Conservation (phyloP, 2,329 filamentous ascomycete genomes). For the Pyrenophora graminea region DNA sequence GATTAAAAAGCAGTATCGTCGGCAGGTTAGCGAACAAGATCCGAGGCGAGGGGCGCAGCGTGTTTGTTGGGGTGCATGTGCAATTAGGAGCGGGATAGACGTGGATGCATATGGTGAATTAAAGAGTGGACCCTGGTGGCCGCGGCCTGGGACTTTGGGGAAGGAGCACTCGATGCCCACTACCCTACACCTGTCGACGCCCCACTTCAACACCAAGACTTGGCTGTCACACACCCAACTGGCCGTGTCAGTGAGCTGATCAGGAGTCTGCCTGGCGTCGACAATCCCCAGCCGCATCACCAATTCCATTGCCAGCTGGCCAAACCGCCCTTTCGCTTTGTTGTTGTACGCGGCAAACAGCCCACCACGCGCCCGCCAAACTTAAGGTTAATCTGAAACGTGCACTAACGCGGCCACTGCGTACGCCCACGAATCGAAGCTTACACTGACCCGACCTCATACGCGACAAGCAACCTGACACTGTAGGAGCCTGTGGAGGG, state of each 20-base stretch:
- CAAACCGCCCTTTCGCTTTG: neutral
- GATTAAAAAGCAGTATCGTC: constrained; percentile 9
- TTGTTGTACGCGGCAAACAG: constrained; percentile 12
- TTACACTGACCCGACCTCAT: neutral
- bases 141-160: constrained; percentile 9
- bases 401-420: constrained; percentile 16
- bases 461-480: neutral
- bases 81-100: constrained; percentile 16
- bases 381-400: constrained; percentile 25
- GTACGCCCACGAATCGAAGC: constrained; percentile 7
- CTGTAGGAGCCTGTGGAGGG: neutral
- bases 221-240: neutral
- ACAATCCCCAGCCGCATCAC: neutral
- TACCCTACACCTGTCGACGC: constrained; percentile 4
- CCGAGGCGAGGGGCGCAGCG: neutral
- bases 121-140: constrained; percentile 14
- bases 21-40: constrained; percentile 2
- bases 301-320: constrained; percentile 13
- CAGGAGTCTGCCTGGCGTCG: constrained; percentile 5
- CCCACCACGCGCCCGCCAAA: constrained; percentile 11
- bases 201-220: neutral
- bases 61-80: constrained; percentile 9
- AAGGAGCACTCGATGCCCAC: constrained; percentile 13
- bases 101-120: constrained; percentile 16
- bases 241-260: neutral